Conservation (phyloP, 805 yeast genomes). For the Wilhelminamyces savonicus region DNA sequence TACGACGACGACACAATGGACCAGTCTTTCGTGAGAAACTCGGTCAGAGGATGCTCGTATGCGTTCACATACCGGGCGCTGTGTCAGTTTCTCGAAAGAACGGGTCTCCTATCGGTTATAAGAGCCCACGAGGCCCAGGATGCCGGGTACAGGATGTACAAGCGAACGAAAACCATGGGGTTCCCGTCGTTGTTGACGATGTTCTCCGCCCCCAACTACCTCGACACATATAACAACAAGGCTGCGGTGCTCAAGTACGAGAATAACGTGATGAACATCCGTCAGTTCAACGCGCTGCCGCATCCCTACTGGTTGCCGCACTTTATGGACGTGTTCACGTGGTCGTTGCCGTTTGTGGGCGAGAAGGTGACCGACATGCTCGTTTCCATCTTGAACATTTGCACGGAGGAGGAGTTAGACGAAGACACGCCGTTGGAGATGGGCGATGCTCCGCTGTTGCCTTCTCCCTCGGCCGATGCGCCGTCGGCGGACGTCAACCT, state of each 20-base stretch:
- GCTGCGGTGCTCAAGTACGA: constrained; percentile 94
- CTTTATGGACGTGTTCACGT: constrained; percentile 94
- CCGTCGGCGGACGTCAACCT: background rate
- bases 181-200: constrained; percentile 87
- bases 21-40: constrained; percentile 53
- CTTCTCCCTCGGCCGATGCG: background rate
- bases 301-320: constrained; percentile 98
- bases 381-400: constrained; percentile 81
- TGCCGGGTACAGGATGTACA: constrained; percentile 93
- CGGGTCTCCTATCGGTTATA: constrained; percentile 75
- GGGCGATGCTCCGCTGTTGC: constrained; percentile 4
- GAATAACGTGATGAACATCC: constrained; percentile 85
- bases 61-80: constrained; percentile 81
- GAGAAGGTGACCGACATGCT: constrained; percentile 93
- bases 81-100: constrained; percentile 70
- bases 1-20: constrained; percentile 55
- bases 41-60: constrained; percentile 87
- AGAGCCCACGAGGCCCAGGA: constrained; percentile 98
- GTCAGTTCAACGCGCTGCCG: constrained; percentile 88
- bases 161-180: constrained; percentile 73
- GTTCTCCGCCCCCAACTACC: constrained; percentile 92
- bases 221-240: constrained; percentile 88
- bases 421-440: constrained; percentile 54
- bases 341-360: constrained; percentile 97
- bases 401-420: constrained; percentile 91